Evolutionary conservation across 2,329 filamentous ascomycete species (phyloP).

Genomic region (Fusarium abutilonis): DNA sequence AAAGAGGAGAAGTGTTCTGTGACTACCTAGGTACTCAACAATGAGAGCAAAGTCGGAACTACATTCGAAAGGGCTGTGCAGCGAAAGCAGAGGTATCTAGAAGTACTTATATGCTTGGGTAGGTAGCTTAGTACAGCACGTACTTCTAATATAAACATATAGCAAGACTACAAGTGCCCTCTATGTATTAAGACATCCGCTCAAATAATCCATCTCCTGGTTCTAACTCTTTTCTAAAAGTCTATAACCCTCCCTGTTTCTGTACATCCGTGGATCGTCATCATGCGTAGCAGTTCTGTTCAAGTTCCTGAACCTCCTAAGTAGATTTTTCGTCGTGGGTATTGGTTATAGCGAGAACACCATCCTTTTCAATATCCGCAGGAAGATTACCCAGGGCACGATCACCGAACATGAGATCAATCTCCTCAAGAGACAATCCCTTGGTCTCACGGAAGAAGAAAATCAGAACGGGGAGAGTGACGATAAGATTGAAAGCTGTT

Average conservation of each 20-base stretch:
- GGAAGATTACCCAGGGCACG: constrained; percentile 42
- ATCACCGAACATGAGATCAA: constrained; percentile 62
- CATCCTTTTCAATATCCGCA: constrained; percentile 42
- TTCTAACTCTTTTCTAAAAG: background rate
- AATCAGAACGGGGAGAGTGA: constrained; percentile 54
- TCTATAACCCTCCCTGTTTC: background rate
- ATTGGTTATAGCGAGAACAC: constrained; percentile 20
- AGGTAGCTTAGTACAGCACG: too few species aligned
- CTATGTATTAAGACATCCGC: constrained; percentile 2
- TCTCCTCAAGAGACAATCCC: constrained; percentile 62
- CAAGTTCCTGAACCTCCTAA: background rate
- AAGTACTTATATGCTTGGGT: too few species aligned
- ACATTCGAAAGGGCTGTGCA: background rate
- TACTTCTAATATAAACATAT: too few species aligned
- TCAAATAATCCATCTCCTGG: background rate
- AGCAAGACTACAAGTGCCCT: too few species aligned
- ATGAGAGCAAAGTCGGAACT: background rate
- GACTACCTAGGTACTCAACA: background rate
- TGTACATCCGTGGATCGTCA: background rate
- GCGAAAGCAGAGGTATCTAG: background rate
- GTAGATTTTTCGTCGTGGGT: constrained; percentile 27
- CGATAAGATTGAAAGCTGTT: constrained; percentile 47
- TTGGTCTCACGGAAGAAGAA: constrained; percentile 65
- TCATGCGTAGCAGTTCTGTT: background rate
- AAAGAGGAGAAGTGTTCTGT: background rate